A percentile compares a stretch with the other conserved stretches of the same genome.
Conservation (phyloP, 768 basidiomycete genomes). For the Phaffia tasmanica region DNA sequence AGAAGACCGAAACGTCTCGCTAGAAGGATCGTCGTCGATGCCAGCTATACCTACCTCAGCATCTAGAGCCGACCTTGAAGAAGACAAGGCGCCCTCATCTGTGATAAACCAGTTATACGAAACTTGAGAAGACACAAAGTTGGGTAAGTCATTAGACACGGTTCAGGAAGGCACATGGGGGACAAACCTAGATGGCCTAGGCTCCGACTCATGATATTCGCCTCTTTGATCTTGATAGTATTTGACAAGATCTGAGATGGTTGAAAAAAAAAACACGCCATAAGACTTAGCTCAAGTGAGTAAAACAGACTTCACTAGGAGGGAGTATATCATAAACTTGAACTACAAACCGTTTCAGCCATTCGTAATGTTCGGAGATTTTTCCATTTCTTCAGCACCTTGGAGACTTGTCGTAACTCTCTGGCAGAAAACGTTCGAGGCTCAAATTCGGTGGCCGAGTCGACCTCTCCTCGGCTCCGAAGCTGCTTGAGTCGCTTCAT, state of each 20-base stretch:
- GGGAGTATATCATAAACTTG: not conserved
- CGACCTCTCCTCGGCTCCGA: not conserved
- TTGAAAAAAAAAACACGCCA: not conserved
- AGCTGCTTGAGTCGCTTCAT: constrained; percentile 58
- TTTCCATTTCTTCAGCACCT: constrained; percentile 75
- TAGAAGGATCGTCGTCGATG: constrained; percentile 77
- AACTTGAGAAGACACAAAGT: constrained; percentile 38
- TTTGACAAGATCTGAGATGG: constrained; percentile 52
- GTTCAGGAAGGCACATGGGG: not conserved
- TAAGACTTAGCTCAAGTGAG: not conserved
- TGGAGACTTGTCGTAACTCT: constrained; percentile 70
- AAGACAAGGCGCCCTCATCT: constrained; percentile 65
- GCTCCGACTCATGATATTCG: constrained; percentile 56
- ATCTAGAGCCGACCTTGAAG: constrained; percentile 71
- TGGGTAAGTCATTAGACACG: not conserved
- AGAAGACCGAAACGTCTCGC: constrained; percentile 51
- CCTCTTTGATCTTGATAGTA: constrained; percentile 83
- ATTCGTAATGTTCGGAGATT: constrained; percentile 71
- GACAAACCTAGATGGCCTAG: constrained; percentile 7
- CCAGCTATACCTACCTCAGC: constrained; percentile 77
- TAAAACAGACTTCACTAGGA: not conserved
- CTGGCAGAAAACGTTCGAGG: constrained; percentile 69
- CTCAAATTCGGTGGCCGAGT: constrained; percentile 46
- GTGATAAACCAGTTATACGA: constrained; percentile 85
- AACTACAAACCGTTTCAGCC: constrained; percentile 52